Base-by-base conservation (phyloP, 108 stramenopile species). In the Chaetoceros tenuissimus region DNA sequence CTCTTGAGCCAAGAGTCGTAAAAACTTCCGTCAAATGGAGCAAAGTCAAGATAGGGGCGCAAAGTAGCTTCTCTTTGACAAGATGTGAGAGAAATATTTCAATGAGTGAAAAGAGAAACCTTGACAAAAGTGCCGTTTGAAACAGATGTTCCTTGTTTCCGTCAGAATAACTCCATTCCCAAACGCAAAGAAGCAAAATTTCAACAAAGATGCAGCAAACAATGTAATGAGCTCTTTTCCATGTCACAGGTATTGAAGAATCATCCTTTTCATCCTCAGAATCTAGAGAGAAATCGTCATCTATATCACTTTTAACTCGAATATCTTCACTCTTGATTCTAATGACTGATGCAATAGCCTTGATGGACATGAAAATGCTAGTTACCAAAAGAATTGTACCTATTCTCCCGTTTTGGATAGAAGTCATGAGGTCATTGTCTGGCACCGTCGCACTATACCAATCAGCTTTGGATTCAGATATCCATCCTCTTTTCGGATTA, bases 151-250 rank as follows among this genome's bases (percentile, higher is more conserved):
- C 61, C 64, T 64, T 73, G 62, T 89, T 92, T 5, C 31, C 53
- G 22, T 68, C 59, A 13, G 84, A 88, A 66, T 88, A 94, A 20
- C 79, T 73, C 55, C 92, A 92, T 55, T 94, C 92, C 75, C 78
- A 78, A 16, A 82, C 50, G 29, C 75, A 74, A 40, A 85, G 51
- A 34, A 85, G 53, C 43, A 67, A 34, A 24, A 49, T 43, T 62
- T 80, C 73, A 34, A 85, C 43, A 31, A 34, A 53, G 20, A 78
- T 47, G 24, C 69, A 28, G 25, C 57, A 40, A 49, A 75, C 65
- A 19, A 94, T 17, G 53, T 84, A 68, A 56, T 84, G 87, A 3
- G 85, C 77, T 8, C 92, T 67, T 67, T 87, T 90, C 76, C 89
- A 88, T 8, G 59, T 26, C 22, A 79, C 57, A 1, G 81, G 78